phyloP scores from a whole-genome alignment of 495 filamentous ascomycete genomes.

The Penicillium goetzii region DNA sequence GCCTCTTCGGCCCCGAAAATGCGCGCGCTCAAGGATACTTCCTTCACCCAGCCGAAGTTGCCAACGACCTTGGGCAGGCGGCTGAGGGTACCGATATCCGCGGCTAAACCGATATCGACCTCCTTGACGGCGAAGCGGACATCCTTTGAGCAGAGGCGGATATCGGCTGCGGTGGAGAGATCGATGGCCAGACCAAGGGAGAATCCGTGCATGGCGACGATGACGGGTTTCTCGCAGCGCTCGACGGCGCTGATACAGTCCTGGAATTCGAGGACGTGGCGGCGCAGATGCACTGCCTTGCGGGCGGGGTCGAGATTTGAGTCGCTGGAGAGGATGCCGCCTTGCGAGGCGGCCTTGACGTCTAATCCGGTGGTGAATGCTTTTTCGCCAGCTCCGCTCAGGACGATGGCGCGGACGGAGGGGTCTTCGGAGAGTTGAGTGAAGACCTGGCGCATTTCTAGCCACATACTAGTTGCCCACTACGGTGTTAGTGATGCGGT shows the following conservation, averaged over 20 bases:
- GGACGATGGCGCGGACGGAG: conserved; percentile 74
- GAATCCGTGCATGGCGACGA: conserved; percentile 81
- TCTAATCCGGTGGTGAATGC: conserved; percentile 87
- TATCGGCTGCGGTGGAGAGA: conserved; percentile 74
- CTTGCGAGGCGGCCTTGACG: conserved; percentile 64
- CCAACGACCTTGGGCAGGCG: conserved; percentile 86
- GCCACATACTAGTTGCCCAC: conserved; percentile 71
- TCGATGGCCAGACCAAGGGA: conserved; percentile 85
- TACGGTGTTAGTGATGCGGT: conserved; percentile 9
- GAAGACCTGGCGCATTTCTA: conserved; percentile 77
- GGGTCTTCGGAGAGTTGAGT: conserved; percentile 70
- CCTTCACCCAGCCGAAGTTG: conserved; percentile 84
- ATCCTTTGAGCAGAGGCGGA: conserved; percentile 70
- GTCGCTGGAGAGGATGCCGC: conserved; percentile 22
- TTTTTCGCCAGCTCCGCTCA: conserved; percentile 79
- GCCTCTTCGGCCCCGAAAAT: conserved; percentile 82
- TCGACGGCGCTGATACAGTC: conserved; percentile 75
- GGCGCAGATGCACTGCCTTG: conserved; percentile 63
- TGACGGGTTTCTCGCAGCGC: conserved; percentile 90
- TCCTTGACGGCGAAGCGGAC: conserved; percentile 83
- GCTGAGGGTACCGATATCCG: conserved; percentile 86
- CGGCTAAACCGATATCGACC: conserved; percentile 92
- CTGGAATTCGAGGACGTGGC: conserved; percentile 78
- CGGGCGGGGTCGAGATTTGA: conserved; percentile 61
- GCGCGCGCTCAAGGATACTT: conserved; percentile 79